Evolutionary conservation across 2,329 filamentous ascomycete genomes (phyloP), one percentile per base, ranked within the genome.

Genomic region (Sarocladium brachiariae): DNA sequence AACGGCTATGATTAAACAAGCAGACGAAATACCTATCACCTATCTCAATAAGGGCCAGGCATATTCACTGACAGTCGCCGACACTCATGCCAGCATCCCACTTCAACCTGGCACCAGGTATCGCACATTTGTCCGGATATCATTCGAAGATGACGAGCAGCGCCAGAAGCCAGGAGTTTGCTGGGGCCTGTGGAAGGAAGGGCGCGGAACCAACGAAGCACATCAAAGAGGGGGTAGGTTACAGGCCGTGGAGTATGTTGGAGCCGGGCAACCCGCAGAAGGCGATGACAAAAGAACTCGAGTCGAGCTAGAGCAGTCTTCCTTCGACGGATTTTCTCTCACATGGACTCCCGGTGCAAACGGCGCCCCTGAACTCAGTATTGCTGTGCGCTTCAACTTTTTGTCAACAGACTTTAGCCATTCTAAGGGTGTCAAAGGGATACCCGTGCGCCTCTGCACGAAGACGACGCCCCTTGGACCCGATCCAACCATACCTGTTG

Each of bases 321-420:
- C 90, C 0, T 96, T 96, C 57, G 92, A 97, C 63, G 91, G 92
- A 0, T 97, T 97, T 64, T 92, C 86, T 6, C 89, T 97, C 4
- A 80, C 84, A 5, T 97, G 92, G 92, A 87, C 84, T 0, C 86
- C 89, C 0, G 85, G 83, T 4, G 68, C 78, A 37, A 84, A 83
- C 46, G 83, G 84, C 0, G 68, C 73, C 0, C 73, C 86, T 3
- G 90, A 96, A 59, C 93, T 90, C 65, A 87, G 83, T 46, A 82
- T 99, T 51, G 87, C 90, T 8, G 89, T 97, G 11, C 87, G 93
- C 41, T 99, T 97, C 76, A 99, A 99, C 70, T 99, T 99, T 63
- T 75, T 99, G 0, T 99, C 93, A 1, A 99, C 93, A 8, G 93
- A 99, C 64, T 99, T 97, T 65, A 97, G 92, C 66, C 93, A 97